Percentiles rank a stretch among this genome's conserved stretches.
Evolutionary conservation across 441 rosid genomes (phyloP).

Genomic region (Syzygium syzygioides): DNA sequence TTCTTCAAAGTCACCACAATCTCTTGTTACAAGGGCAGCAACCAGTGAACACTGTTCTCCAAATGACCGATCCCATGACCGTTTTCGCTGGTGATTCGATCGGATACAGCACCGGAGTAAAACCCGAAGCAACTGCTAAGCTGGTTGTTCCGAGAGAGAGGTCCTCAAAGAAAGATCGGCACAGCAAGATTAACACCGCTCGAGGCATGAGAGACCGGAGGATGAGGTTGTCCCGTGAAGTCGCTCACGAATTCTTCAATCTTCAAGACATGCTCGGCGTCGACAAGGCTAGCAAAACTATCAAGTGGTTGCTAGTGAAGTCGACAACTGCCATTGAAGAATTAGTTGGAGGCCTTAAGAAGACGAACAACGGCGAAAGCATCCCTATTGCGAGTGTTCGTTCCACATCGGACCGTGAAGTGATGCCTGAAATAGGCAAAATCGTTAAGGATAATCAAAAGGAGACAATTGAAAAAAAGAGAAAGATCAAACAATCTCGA

Average conservation of each 20-base stretch:
- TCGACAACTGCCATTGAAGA: not conserved
- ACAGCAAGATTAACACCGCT: constrained; percentile 1
- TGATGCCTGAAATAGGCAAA: not conserved
- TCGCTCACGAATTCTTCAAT: not conserved
- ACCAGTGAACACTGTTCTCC: not conserved
- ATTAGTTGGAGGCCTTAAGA: not conserved
- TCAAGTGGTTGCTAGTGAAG: not conserved
- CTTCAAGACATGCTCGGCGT: constrained; percentile 1
- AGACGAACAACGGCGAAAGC: not conserved
- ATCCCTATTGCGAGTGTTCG: not conserved
- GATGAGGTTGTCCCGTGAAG: constrained; percentile 1
- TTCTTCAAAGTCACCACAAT: not conserved
- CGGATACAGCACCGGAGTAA: not conserved
- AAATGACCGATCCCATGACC: not conserved
- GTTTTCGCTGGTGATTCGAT: not conserved
- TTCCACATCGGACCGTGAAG: not conserved
- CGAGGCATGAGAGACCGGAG: not conserved
- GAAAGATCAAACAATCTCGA: not conserved
- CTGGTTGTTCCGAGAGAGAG: not conserved
- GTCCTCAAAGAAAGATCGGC: not conserved
- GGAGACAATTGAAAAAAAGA: not conserved
- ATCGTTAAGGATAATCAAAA: not conserved
- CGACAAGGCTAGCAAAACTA: constrained; percentile 1
- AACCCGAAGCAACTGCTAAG: not conserved
- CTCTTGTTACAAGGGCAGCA: not conserved